These are phyloP conservation scores for Pelargonium citronellum DNA, from an alignment of 441 rosid species.

Conservation along the genomic window DNA sequence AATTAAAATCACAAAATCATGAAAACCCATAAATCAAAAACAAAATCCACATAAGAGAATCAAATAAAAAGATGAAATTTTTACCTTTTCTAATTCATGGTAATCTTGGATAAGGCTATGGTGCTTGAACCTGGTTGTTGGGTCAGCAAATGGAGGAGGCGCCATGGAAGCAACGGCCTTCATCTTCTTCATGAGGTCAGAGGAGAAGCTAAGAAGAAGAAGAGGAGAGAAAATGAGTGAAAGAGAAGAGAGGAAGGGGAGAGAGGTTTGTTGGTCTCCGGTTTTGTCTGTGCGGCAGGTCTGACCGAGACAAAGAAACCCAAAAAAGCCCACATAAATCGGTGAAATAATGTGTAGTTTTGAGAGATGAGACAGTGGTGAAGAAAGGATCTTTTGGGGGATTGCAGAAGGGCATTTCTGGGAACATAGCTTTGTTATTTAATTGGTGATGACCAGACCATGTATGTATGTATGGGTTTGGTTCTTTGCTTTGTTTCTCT, in stretches of 20 bases:
- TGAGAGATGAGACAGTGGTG: constrained; percentile 48
- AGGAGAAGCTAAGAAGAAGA: constrained; percentile 16
- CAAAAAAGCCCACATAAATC: constrained; percentile 84
- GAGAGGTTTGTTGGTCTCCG: constrained; percentile 36
- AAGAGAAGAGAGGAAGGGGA: constrained; percentile 28
- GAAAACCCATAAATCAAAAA: constrained; percentile 19
- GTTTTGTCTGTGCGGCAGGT: constrained; percentile 51
- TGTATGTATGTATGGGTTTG: constrained; percentile 5
- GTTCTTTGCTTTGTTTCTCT: constrained; percentile 19
- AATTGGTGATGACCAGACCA: constrained; percentile 10
- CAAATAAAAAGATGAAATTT: neutral
- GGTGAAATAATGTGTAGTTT: constrained; percentile 41
- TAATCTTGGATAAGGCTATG: constrained; percentile 60
- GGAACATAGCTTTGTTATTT: constrained; percentile 20
- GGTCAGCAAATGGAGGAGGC: constrained; percentile 37
- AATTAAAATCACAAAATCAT: constrained; percentile 14
- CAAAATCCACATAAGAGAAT: neutral
- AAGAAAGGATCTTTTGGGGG: constrained; percentile 54
- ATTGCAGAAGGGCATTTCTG: constrained; percentile 70
- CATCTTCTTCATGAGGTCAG: constrained; percentile 50
- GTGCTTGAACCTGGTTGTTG: constrained; percentile 44
- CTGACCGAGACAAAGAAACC: constrained; percentile 73
- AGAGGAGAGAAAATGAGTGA: constrained; percentile 19
- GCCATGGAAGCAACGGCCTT: constrained; percentile 34
- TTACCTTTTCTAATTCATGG: constrained; percentile 58